phyloP scores from a whole-genome alignment of 176 grass and related monocot genomes.

The Chrysopogon serrulatus region DNA sequence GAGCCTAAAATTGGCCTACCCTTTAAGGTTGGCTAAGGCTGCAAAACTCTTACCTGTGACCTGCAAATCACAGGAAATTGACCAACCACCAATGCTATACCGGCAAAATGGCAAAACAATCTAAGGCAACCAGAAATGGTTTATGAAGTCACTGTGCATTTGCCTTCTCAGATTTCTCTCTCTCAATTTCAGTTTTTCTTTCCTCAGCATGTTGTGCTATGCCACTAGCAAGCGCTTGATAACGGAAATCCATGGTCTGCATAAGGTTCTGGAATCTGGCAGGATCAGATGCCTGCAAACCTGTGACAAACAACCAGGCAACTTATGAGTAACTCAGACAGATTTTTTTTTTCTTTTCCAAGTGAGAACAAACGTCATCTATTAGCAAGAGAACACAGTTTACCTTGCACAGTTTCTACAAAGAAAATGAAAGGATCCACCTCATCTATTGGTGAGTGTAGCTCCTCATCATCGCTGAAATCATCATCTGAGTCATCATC shows the following conservation, averaged over 20 bases:
- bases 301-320: constrained; percentile 12
- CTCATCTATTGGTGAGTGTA: constrained; percentile 88
- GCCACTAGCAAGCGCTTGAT: constrained; percentile 73
- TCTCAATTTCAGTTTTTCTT: constrained; percentile 73
- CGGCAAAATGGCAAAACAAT: constrained; percentile 17
- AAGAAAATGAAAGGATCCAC: constrained; percentile 97
- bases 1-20: constrained; percentile 20
- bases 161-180: constrained; percentile 72
- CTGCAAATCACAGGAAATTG: constrained; percentile 12
- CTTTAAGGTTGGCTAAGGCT: constrained; percentile 10
- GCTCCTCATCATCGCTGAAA: constrained; percentile 72
- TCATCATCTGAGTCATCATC: constrained; percentile 84
- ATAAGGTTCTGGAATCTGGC: constrained; percentile 70
- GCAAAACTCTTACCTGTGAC: constrained; percentile 22
- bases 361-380: background rate
- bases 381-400: background rate
- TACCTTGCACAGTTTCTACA: constrained; percentile 83
- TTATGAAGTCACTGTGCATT: constrained; percentile 17
- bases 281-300: constrained; percentile 59
- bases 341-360: background rate
- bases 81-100: background rate
- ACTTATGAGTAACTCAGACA: background rate
- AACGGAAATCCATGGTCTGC: constrained; percentile 75
- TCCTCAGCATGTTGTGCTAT: constrained; percentile 74
- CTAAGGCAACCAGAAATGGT: background rate